Base-by-base conservation (phyloP, 2,329 filamentous ascomycete species). In the Ceratocystis alfenasii region DNA sequence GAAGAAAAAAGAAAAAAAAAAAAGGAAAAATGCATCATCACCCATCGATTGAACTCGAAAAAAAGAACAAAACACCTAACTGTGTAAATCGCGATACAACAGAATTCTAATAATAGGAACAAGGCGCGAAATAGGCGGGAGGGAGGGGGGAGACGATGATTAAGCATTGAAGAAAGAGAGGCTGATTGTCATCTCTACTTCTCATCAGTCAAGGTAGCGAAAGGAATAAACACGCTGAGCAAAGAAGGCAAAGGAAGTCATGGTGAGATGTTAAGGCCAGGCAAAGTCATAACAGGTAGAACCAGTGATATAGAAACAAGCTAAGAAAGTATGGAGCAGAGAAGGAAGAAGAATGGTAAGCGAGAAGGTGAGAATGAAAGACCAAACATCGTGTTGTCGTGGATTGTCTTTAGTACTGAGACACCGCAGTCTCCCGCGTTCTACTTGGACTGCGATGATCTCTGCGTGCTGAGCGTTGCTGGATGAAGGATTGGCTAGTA, bases 401-500 rank as follows among this genome's bases (percentile, higher is more conserved):
- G 12, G 25, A 2, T 7, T 33, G 44, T 63, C 4, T 50, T 63
- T 15, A 65, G n/a, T 61, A 61, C 55, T 65, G 64, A 17, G 62
- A 44, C 22, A 25, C 36, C 25, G 65, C 66, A 15, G 64, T 62
- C 33, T 68, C 68, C 33, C 67, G 66, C 45, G 63, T 64, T 60
- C 68, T 65, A 64, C 68, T 69, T 33, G 60, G 28, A 41, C 68
- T 67, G 17, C 66, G 64, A n/a, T 63, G 48, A 25, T 67, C 59
- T 28, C 65, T 63, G 20, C 66, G 62, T 44, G 60, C 10, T 36
- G 62, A 61, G 22, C 67, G 67, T 48, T 81, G 79, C 62, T 74
- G 73, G 55, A 81, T 75, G 55, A 82, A 73, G 17, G 73, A 72
- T 68, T 76, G 75, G 70, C 81, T 81, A 41, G 80, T 81, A n/a